phyloP scores from a whole-genome alignment of 139 green algal genomes.

The Tetraselmis striata region DNA sequence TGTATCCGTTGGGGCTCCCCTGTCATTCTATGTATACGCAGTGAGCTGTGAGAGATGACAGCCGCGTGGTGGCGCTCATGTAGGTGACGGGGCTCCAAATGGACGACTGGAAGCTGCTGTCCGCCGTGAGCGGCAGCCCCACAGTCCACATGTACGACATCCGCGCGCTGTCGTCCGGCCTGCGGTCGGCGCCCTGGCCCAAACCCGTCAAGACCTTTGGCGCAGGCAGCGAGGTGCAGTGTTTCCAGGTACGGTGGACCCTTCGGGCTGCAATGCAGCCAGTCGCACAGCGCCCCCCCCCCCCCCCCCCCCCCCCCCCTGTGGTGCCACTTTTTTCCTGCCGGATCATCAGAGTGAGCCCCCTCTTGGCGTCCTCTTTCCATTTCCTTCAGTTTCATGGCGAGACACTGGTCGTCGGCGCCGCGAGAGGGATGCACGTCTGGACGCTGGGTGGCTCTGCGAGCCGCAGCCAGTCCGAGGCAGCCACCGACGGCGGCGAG shows the following conservation, averaged over 20 bases:
- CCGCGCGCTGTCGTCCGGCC: conserved; percentile 4
- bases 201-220: not conserved
- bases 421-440: not conserved
- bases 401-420: not conserved
- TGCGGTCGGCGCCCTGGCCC: not conserved
- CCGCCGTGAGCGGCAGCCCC: conserved; percentile 15
- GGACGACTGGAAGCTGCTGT: conserved; percentile 46
- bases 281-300: too few species aligned
- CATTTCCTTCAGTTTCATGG: conserved; percentile 1
- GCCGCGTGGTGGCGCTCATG: conserved; percentile 19
- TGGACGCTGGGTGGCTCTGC: not conserved
- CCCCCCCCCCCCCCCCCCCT: too few species aligned
- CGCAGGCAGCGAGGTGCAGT: not conserved
- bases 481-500: not conserved
- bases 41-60: conserved; percentile 19
- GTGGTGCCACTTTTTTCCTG: too few species aligned
- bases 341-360: too few species aligned
- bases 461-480: not conserved
- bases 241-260: not conserved
- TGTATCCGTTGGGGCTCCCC: too few species aligned
- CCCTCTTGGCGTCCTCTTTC: too few species aligned
- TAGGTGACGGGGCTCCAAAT: conserved; percentile 32
- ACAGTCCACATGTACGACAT: conserved; percentile 34
- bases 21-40: too few species aligned
- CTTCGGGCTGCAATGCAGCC: too few species aligned